Conservation (phyloP, 2,329 filamentous ascomycete species). For the Apiospora arundinis region DNA sequence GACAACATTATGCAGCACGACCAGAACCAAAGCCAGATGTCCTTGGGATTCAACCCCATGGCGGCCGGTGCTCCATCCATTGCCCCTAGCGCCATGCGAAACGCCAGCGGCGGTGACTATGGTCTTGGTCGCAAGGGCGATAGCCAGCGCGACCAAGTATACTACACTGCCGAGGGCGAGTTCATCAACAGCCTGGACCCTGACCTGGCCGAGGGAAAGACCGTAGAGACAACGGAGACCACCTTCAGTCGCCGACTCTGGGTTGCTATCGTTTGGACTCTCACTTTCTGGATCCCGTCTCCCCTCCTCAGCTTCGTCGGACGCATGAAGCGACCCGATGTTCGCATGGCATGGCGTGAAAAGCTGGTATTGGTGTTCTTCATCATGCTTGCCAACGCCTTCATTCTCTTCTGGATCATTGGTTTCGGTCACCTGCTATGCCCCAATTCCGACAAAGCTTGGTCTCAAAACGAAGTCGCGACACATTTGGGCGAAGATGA, state of each 20-base stretch:
- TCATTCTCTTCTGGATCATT: constrained; percentile 92
- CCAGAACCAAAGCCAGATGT: constrained; percentile 56
- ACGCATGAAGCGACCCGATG: constrained; percentile 96
- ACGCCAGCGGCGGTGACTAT: constrained; percentile 74
- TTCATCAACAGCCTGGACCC: constrained; percentile 75
- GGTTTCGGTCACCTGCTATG: constrained; percentile 85
- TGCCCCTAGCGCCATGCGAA: constrained; percentile 63
- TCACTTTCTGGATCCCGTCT: constrained; percentile 96
- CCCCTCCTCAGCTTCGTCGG: constrained; percentile 80
- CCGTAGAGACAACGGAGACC: constrained; percentile 73
- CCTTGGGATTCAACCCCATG: constrained; percentile 45
- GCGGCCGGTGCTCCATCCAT: constrained; percentile 61
- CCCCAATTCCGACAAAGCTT: constrained; percentile 90
- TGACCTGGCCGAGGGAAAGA: constrained; percentile 77
- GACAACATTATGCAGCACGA: constrained; percentile 72
- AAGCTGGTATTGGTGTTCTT: constrained; percentile 84
- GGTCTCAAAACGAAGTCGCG: constrained; percentile 73
- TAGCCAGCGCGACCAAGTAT: constrained; percentile 72
- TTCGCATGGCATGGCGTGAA: constrained; percentile 96
- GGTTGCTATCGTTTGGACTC: constrained; percentile 81
- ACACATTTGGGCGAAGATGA: constrained; percentile 75
- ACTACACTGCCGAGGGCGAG: constrained; percentile 74
- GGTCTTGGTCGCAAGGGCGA: constrained; percentile 89
- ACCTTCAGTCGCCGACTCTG: constrained; percentile 73
- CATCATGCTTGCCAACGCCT: constrained; percentile 81